Percentiles rank a stretch among this genome's conserved stretches.
phyloP scores from a whole-genome alignment of 345 rosid species.

The Aquilaria yunnanensis region DNA sequence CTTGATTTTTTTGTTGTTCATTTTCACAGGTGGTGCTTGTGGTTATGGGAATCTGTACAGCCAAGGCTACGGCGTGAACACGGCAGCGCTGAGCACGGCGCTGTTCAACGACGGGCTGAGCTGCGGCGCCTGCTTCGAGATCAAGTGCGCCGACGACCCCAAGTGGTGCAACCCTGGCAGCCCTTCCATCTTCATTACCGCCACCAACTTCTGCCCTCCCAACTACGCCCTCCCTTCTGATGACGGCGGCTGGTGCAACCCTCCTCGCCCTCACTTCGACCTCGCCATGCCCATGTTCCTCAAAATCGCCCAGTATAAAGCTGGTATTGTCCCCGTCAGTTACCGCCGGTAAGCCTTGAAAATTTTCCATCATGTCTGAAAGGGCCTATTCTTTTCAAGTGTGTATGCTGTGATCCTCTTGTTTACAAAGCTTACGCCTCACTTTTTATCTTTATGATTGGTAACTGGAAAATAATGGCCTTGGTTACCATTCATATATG shows the following conservation, averaged over 20 bases:
- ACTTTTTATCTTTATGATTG: background rate
- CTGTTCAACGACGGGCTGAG: slow-evolving; percentile 85
- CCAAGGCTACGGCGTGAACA: slow-evolving; percentile 93
- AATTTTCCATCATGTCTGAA: background rate
- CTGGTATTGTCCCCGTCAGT: slow-evolving; percentile 90
- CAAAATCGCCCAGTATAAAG: slow-evolving; percentile 76
- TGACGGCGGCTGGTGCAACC: slow-evolving; percentile 99
- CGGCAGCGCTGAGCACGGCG: slow-evolving; percentile 93
- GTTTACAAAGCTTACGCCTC: slow-evolving; percentile 5
- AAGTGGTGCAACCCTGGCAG: slow-evolving; percentile 77
- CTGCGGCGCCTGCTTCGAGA: slow-evolving; percentile 93
- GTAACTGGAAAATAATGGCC: background rate
- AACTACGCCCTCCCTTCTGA: slow-evolving; percentile 78
- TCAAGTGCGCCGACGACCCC: slow-evolving; percentile 71
- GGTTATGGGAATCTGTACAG: slow-evolving; percentile 97
- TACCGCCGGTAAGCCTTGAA: slow-evolving; percentile 56
- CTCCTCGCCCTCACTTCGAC: slow-evolving; percentile 93
- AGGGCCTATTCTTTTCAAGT: background rate
- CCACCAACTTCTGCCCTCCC: slow-evolving; percentile 96
- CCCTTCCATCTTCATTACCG: slow-evolving; percentile 77
- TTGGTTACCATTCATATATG: too few relatives aligned
- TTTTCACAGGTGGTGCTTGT: slow-evolving; percentile 82
- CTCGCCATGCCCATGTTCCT: slow-evolving; percentile 99
- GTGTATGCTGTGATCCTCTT: background rate
- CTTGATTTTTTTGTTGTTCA: background rate